Percentiles rank a stretch among this genome's conserved stretches.
Conservation (phyloP, 1,139 yeast species). For the Yamadazyma spencermartinsiae region DNA sequence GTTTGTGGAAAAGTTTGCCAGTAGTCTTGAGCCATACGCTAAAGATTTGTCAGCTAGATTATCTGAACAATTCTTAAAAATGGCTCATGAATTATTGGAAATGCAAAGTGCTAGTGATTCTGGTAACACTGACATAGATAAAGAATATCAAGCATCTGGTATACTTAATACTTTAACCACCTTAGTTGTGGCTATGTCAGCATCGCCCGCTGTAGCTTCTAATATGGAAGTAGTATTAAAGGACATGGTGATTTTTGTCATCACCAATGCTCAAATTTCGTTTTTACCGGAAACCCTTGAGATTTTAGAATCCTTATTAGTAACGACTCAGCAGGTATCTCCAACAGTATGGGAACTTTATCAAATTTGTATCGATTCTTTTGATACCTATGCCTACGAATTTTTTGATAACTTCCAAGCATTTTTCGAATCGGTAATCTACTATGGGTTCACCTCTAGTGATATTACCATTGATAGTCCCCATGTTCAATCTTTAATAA, state of each 20-base stretch:
- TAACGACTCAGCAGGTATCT: slow-evolving; percentile 40
- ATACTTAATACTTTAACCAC: slow-evolving; percentile 52
- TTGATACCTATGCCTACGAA: slow-evolving; percentile 55
- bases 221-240: slow-evolving; percentile 41
- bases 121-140: slow-evolving; percentile 36
- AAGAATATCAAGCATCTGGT: slow-evolving; percentile 55
- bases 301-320: slow-evolving; percentile 48
- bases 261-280: slow-evolving; percentile 49
- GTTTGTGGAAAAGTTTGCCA: slow-evolving; percentile 54
- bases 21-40: slow-evolving; percentile 57
- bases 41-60: slow-evolving; percentile 48
- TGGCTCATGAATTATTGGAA: slow-evolving; percentile 47
- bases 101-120: slow-evolving; percentile 24
- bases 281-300: slow-evolving; percentile 52
- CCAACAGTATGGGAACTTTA: slow-evolving; percentile 51
- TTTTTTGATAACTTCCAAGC: slow-evolving; percentile 51
- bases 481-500: slow-evolving; percentile 40
- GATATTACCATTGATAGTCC: slow-evolving; percentile 37
- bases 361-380: slow-evolving; percentile 43
- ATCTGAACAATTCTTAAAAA: slow-evolving; percentile 45
- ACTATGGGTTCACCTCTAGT: slow-evolving; percentile 43
- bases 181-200: slow-evolving; percentile 51
- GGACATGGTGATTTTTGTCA: slow-evolving; percentile 44
- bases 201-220: slow-evolving; percentile 46
- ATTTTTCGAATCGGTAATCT: slow-evolving; percentile 50